Evolutionary conservation across 805 yeast species (phyloP), one percentile per base, ranked within the genome.

Genomic region (Komagataella mondaviorum): DNA sequence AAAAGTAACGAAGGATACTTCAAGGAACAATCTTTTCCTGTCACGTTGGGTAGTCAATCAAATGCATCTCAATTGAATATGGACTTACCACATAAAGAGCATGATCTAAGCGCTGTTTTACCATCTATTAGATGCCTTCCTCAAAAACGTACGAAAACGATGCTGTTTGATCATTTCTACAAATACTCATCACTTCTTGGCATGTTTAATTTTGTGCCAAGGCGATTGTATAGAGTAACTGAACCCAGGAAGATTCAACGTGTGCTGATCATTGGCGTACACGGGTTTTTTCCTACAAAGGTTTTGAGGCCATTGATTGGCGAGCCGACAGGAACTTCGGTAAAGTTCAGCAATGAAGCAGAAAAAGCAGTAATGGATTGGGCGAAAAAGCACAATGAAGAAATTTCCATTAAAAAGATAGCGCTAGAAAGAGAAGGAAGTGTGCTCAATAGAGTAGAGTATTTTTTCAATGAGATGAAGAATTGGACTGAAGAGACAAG

Each of bases 381-480:
- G 82, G 85, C 82, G 49, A 66, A 55, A 70, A 76, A 56, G 60
- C 70, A 64, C 58, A 63, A 70, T 23, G 53, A 68, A 48, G 63
- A 68, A 1, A 63, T 81, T 10, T 73, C 76, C 39, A 78, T 91
- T n/a, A 95, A 88, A 60, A 88, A 89, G 60, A 87, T 91, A 52
- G 97, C 98, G 0, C 71, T 91, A 44, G 98, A 91, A 59, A 90
- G 85, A 55, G 98, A 93, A 60, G 99, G 98, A 1, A 86, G 83
- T 60, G 83, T 93, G 6, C 78, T 86, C 56, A 89, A 87, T 59
- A 73, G 99, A 36, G 96, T 91, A 6, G 83, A 82, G 45, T 86
- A 80, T 58, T 88, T 91, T 57, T 85, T 81, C 55, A 78, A 80
- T 36, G 77, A 88, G 47, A 71, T 91, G 64, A 71, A 73, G 56